Evolutionary conservation across 164 flowering plant species (phyloP), one percentile per base, ranked within the genome.

Genomic region (Aristolochia fimbriata): DNA sequence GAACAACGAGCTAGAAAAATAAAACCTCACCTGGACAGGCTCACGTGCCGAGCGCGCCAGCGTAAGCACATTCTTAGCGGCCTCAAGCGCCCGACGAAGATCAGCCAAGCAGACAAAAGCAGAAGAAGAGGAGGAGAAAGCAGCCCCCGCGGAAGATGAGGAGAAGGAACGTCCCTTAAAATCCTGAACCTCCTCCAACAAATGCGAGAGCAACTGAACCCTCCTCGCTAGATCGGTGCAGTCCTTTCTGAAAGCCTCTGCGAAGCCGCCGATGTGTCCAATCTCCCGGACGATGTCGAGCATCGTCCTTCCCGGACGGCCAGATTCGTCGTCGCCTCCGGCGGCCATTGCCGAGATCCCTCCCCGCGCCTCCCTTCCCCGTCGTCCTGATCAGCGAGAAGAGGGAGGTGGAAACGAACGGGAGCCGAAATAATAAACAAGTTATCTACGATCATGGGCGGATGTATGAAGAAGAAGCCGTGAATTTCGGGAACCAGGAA

Each of bases 131-230:
- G 76, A 66, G n/a, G 76, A 63, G 1, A 70, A 65, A 37, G 9
- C 22, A 37, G 56, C 33, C 0, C 66, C 25, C 0, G 62, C 7
- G 9, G 67, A 37, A 8, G 64, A 6, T 10, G 58, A 21, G 15
- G 47, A 60, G 27, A 30, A 63, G 14, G 64, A 20, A 6, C 51
- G 56, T 15, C 56, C 65, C 22, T 60, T 56, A 61, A 60, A 74
- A 15, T 81, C 88, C 45, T 68, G 72, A 33, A 88, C 76, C 76
- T 88, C 98, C 53, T 92, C 95, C 17, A 87, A 70, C 64, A 92
- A 77, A 69, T 85, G 88, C 17, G 79, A 62, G 46, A 92, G 71
- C 8, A 88, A 76, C 3, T 82, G 65, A 62, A 88, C 73, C 71
- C 90, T 68, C 10, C 98, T 77, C 43, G 68, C 74, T 37, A 92